These are phyloP conservation scores for Platismatia glauca DNA, from an alignment of 495 filamentous ascomycete genomes.

Conservation along the genomic window DNA sequence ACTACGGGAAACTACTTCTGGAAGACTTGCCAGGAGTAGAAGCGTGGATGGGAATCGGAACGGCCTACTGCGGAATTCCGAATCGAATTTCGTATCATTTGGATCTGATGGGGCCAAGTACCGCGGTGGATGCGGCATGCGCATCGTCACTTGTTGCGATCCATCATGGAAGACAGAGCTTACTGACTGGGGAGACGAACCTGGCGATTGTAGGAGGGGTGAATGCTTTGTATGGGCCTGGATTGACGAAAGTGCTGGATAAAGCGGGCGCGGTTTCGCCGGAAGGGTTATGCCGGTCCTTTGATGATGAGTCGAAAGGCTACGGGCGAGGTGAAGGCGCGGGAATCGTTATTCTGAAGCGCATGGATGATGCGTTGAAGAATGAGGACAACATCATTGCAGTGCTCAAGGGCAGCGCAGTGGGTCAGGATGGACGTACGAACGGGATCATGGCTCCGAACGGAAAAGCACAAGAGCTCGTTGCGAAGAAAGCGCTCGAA, in stretches of 20 bases:
- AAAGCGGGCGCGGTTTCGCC: slow-evolving; percentile 62
- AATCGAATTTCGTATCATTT: slow-evolving; percentile 40
- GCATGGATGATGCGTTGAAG: slow-evolving; percentile 36
- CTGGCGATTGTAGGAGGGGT: slow-evolving; percentile 33
- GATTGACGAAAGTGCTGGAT: slow-evolving; percentile 41
- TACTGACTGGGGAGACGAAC: slow-evolving; percentile 40
- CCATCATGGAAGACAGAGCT: slow-evolving; percentile 27
- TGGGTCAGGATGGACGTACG: slow-evolving; percentile 30
- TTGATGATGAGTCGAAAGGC: slow-evolving; percentile 56
- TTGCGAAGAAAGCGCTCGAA: slow-evolving; percentile 28
- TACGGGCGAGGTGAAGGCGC: slow-evolving; percentile 51
- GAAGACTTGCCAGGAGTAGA: background rate
- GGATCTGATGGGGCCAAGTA: slow-evolving; percentile 34
- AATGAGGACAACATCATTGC: slow-evolving; percentile 40
- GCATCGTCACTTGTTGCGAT: slow-evolving; percentile 34
- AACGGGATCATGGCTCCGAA: slow-evolving; percentile 35
- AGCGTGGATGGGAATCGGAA: slow-evolving; percentile 1
- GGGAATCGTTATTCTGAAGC: slow-evolving; percentile 35
- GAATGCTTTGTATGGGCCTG: background rate
- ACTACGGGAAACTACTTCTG: background rate
- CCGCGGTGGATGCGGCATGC: slow-evolving; percentile 38
- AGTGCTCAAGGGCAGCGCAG: slow-evolving; percentile 29
- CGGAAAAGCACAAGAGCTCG: slow-evolving; percentile 26
- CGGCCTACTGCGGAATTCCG: slow-evolving; percentile 13
- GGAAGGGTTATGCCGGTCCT: slow-evolving; percentile 54